phyloP scores from a whole-genome alignment of 2,329 filamentous ascomycete genomes.

The Blastomyces percursus region DNA sequence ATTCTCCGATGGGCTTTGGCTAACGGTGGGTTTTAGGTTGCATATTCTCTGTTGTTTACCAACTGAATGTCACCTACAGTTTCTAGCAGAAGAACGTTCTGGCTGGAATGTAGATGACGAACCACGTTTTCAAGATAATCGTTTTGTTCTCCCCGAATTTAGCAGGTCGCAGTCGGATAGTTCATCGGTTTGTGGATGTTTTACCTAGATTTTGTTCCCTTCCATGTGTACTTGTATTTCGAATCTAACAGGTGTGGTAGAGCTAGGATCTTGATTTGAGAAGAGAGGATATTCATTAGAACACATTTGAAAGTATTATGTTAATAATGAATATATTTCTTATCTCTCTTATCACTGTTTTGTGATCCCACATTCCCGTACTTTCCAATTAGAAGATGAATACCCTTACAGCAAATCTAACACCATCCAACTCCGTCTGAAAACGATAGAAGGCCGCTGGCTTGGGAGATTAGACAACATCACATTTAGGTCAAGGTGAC shows the following conservation, averaged over 20 bases:
- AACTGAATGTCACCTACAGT: too few relatives aligned
- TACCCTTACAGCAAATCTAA: neutral
- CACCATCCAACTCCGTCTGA: neutral
- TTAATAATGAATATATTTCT: neutral
- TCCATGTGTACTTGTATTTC: too few relatives aligned
- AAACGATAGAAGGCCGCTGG: neutral
- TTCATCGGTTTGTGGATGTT: too few relatives aligned
- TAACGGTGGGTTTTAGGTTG: too few relatives aligned
- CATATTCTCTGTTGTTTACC: too few relatives aligned
- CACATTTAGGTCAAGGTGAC: neutral
- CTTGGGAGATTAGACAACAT: neutral
- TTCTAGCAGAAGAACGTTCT: too few relatives aligned
- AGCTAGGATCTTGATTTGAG: neutral
- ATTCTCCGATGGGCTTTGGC: too few relatives aligned
- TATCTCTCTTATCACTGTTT: neutral
- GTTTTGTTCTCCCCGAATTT: too few relatives aligned
- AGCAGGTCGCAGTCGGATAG: too few relatives aligned
- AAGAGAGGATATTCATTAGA: neutral
- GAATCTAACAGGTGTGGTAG: neutral
- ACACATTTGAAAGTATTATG: neutral
- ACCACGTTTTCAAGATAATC: too few relatives aligned
- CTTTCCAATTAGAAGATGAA: neutral
- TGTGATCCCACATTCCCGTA: neutral
- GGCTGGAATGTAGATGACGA: too few relatives aligned
- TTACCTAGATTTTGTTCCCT: too few relatives aligned